These are phyloP conservation scores for Dipodascopsis tothii DNA, from an alignment of 805 yeast genomes.

Conservation along the genomic window DNA sequence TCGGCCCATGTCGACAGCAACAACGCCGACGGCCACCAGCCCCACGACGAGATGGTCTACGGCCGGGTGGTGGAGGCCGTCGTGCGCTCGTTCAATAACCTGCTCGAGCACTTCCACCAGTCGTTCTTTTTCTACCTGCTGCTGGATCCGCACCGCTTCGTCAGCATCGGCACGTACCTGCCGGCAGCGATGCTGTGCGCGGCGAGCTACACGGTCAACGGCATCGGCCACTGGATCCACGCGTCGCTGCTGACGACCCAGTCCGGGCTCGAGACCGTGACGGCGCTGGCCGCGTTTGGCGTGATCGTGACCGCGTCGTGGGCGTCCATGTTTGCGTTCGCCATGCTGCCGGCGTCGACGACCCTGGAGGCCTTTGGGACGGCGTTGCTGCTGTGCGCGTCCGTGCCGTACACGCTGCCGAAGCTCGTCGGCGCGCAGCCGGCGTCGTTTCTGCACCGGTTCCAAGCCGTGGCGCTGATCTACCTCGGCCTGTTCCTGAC, in stretches of 20 bases:
- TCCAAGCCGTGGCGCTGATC: conserved; percentile 11
- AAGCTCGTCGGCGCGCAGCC: conserved; percentile 1
- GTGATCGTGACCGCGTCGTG: not conserved
- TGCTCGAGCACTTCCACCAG: conserved; percentile 93
- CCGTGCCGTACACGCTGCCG: conserved; percentile 14
- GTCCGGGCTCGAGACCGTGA: not conserved
- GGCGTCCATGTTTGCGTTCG: not conserved
- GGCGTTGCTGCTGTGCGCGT: not conserved
- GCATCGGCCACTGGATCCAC: conserved; percentile 37
- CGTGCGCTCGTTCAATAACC: conserved; percentile 81
- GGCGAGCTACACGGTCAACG: conserved; percentile 58
- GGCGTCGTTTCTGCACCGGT: conserved; percentile 7
- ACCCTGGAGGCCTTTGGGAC: not conserved
- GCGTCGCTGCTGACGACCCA: not conserved
- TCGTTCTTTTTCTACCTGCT: conserved; percentile 87
- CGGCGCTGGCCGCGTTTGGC: not conserved
- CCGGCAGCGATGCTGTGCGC: conserved; percentile 77
- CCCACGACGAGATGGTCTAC: conserved; percentile 76
- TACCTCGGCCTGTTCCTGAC: conserved; percentile 57
- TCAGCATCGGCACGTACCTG: conserved; percentile 86
- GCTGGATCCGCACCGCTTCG: conserved; percentile 69
- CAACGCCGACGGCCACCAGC: conserved; percentile 14
- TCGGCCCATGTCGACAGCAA: conserved; percentile 41
- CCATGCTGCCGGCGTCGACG: not conserved
- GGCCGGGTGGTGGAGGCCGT: conserved; percentile 86